phyloP scores from a whole-genome alignment of 768 basidiomycete species.

The Pleurotus salmoneostramineus region DNA sequence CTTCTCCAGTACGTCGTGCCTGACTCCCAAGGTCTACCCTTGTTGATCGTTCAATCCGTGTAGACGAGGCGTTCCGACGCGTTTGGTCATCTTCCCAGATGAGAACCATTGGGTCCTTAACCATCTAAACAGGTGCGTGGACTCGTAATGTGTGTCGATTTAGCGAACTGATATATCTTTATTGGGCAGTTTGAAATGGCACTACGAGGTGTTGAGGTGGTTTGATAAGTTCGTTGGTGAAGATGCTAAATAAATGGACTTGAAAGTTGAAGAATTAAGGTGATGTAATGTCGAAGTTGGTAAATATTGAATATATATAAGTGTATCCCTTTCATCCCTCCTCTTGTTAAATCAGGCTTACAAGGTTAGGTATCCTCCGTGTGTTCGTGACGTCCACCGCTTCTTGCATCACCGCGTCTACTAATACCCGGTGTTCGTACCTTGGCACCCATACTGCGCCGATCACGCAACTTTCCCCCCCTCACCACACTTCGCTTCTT shows the following conservation, averaged over 20 bases:
- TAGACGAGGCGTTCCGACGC: slow-evolving; percentile 68
- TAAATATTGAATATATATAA: too few species aligned
- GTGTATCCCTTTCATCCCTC: too few species aligned
- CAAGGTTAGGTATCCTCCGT: too few species aligned
- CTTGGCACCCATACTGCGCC: not conserved
- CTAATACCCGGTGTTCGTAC: not conserved
- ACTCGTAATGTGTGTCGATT: not conserved
- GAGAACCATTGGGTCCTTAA: slow-evolving; percentile 93
- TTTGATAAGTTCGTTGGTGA: slow-evolving; percentile 64
- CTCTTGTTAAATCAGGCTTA: too few species aligned
- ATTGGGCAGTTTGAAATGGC: slow-evolving; percentile 78
- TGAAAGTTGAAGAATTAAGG: not conserved
- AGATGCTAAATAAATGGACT: slow-evolving; percentile 12
- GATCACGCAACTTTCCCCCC: not conserved
- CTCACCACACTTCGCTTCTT: too few species aligned
- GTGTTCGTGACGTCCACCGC: too few species aligned
- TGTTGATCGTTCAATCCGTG: not conserved
- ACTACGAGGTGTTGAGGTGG: slow-evolving; percentile 92
- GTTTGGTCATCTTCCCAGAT: slow-evolving; percentile 81
- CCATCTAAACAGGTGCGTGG: slow-evolving; percentile 64
- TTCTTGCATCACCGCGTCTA: not conserved
- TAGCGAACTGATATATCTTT: not conserved
- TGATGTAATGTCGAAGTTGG: not conserved
- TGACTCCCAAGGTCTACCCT: not conserved
- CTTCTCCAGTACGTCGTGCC: slow-evolving; percentile 62